Percentiles rank a stretch among this genome's conserved stretches.
phyloP scores from a whole-genome alignment of 2,329 filamentous ascomycete genomes.

The Aspergillus candidus region DNA sequence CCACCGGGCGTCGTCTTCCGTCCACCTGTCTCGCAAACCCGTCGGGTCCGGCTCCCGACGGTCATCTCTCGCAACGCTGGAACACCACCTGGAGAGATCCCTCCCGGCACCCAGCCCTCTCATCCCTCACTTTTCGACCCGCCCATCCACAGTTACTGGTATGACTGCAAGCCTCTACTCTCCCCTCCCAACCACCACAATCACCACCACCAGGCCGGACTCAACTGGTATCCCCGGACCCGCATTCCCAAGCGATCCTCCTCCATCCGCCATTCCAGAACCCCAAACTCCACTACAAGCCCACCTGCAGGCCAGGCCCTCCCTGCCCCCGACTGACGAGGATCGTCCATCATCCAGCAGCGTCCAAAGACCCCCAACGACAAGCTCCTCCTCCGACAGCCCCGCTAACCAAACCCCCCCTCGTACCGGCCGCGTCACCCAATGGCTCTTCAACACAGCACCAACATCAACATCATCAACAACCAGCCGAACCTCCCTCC shows the following conservation, averaged over 20 bases:
- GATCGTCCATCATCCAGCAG: conserved; percentile 2
- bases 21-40: conserved; percentile 33
- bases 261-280: conserved; percentile 4
- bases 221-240: conserved; percentile 8
- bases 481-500: background rate
- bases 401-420: conserved; percentile 14
- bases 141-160: conserved; percentile 9
- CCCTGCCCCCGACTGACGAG: conserved; percentile 16
- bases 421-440: conserved; percentile 23
- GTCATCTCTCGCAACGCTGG: conserved; percentile 22
- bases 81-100: conserved; percentile 17
- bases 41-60: conserved; percentile 28
- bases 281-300: conserved; percentile 18
- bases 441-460: conserved; percentile 26
- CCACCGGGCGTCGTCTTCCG: conserved; percentile 19
- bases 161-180: conserved; percentile 9
- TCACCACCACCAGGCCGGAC: conserved; percentile 8
- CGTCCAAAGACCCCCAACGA: conserved; percentile 5
- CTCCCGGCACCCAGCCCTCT: conserved; percentile 16
- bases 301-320: conserved; percentile 18
- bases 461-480: conserved; percentile 1
- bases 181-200: conserved; percentile 2
- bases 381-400: conserved; percentile 3
- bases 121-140: conserved; percentile 28
- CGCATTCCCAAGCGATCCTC: conserved; percentile 2